Conservation (phyloP, 305 asterid species). For the Stenogyne calaminthoides region DNA sequence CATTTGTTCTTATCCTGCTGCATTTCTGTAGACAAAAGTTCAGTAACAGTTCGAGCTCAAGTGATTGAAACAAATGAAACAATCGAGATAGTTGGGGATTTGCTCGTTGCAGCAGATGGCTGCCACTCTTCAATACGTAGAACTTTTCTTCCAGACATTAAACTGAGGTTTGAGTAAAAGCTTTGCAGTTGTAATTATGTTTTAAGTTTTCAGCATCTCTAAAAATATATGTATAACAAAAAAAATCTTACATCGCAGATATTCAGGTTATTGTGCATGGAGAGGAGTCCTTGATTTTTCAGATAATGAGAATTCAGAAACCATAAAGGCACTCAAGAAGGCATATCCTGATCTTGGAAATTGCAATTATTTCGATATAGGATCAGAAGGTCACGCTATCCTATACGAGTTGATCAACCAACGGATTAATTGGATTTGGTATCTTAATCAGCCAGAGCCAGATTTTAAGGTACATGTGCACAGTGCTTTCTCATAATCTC, state of each 20-base stretch:
- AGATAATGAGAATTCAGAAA: constrained; percentile 51
- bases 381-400: constrained; percentile 58
- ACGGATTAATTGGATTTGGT: constrained; percentile 93
- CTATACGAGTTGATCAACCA: constrained; percentile 63
- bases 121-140: constrained; percentile 66
- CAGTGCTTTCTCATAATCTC: neutral
- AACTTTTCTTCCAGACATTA: constrained; percentile 62
- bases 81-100: constrained; percentile 50
- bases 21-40: constrained; percentile 45
- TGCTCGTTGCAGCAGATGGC: constrained; percentile 93
- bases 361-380: constrained; percentile 68
- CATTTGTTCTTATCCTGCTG: constrained; percentile 52
- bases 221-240: neutral
- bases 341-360: constrained; percentile 78
- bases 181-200: neutral
- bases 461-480: constrained; percentile 53
- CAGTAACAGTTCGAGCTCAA: constrained; percentile 47
- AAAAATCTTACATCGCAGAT: constrained; percentile 40
- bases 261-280: constrained; percentile 95
- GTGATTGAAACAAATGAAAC: constrained; percentile 52
- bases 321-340: constrained; percentile 56
- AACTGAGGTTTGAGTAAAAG: constrained; percentile 57
- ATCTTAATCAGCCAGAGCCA: constrained; percentile 77
- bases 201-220: neutral
- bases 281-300: constrained; percentile 85